A percentile compares a stretch with the other conserved stretches of the same genome.
phyloP scores from a whole-genome alignment of 768 basidiomycete genomes.

The Coprinopsis sp. region DNA sequence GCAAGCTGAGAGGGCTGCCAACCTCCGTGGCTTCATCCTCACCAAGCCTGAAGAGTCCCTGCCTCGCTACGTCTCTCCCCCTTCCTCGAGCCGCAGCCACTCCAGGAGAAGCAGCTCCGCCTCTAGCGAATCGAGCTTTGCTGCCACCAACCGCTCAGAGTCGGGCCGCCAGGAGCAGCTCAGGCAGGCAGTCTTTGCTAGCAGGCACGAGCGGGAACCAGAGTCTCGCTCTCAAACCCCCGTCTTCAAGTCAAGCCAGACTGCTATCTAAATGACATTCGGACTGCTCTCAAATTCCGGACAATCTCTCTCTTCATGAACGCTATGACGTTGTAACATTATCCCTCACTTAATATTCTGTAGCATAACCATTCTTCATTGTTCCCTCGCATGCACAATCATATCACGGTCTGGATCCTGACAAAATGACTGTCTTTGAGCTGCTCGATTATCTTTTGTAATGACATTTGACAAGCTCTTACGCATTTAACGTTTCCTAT shows the following conservation, averaged over 20 bases:
- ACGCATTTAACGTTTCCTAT: too few relatives aligned
- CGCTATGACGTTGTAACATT: too few relatives aligned
- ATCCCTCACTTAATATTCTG: too few relatives aligned
- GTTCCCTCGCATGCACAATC: too few relatives aligned
- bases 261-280: slow-evolving; percentile 5
- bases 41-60: slow-evolving; percentile 59
- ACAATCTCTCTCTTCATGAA: neutral
- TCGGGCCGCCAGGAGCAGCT: slow-evolving; percentile 7
- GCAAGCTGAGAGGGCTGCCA: slow-evolving; percentile 72
- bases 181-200: neutral
- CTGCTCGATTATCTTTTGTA: too few relatives aligned
- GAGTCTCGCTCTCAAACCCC: slow-evolving; percentile 6
- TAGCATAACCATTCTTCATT: too few relatives aligned
- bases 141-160: slow-evolving; percentile 1
- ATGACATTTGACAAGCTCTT: too few relatives aligned
- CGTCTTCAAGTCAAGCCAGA: slow-evolving; percentile 14
- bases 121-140: slow-evolving; percentile 10
- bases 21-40: slow-evolving; percentile 56
- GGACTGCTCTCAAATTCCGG: neutral
- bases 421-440: too few relatives aligned
- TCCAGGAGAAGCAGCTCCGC: slow-evolving; percentile 11
- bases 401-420: too few relatives aligned
- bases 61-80: slow-evolving; percentile 47
- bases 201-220: neutral
- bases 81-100: slow-evolving; percentile 12